Evolutionary conservation across 2,329 filamentous ascomycete species (phyloP).

Genomic region (Polytolypa hystricis): DNA sequence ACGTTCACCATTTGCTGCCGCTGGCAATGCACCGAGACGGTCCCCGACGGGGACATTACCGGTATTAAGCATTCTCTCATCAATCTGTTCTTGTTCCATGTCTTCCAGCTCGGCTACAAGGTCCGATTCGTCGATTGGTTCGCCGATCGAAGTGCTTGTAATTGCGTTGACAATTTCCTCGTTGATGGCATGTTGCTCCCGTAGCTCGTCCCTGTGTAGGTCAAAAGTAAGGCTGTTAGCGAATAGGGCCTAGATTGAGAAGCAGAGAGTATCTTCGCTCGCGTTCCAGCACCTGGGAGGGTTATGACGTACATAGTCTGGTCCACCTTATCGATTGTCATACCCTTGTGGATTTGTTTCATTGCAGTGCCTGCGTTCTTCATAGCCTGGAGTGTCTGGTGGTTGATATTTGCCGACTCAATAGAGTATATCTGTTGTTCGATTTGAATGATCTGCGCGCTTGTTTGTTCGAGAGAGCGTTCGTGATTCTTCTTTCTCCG

Average conservation of each 20-base stretch:
- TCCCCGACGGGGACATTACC: slow-evolving; percentile 74
- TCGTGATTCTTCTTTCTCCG: slow-evolving; percentile 92
- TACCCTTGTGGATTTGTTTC: slow-evolving; percentile 80
- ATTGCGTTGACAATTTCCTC: slow-evolving; percentile 87
- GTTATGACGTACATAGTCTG: slow-evolving; percentile 82
- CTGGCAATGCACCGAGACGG: slow-evolving; percentile 60
- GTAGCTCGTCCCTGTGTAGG: slow-evolving; percentile 63
- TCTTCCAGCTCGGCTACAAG: slow-evolving; percentile 75
- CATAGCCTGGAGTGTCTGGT: slow-evolving; percentile 91
- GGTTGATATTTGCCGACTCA: slow-evolving; percentile 97
- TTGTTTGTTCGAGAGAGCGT: slow-evolving; percentile 81
- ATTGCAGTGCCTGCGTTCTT: slow-evolving; percentile 82
- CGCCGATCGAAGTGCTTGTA: slow-evolving; percentile 55
- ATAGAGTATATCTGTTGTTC: slow-evolving; percentile 95
- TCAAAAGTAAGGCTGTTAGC: too few relatives aligned
- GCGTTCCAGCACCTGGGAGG: too few relatives aligned
- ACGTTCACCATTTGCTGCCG: slow-evolving; percentile 65
- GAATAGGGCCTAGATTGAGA: too few relatives aligned
- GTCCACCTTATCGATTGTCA: slow-evolving; percentile 91
- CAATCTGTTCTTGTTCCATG: slow-evolving; percentile 83
- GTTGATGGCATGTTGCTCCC: slow-evolving; percentile 85
- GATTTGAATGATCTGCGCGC: slow-evolving; percentile 77
- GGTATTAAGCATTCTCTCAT: slow-evolving; percentile 86
- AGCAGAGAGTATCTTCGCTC: too few relatives aligned
- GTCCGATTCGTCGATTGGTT: slow-evolving; percentile 71